Evolutionary conservation across 306 rosid species (phyloP), one percentile per base, ranked within the genome.

Genomic region (Comarum palustre): DNA sequence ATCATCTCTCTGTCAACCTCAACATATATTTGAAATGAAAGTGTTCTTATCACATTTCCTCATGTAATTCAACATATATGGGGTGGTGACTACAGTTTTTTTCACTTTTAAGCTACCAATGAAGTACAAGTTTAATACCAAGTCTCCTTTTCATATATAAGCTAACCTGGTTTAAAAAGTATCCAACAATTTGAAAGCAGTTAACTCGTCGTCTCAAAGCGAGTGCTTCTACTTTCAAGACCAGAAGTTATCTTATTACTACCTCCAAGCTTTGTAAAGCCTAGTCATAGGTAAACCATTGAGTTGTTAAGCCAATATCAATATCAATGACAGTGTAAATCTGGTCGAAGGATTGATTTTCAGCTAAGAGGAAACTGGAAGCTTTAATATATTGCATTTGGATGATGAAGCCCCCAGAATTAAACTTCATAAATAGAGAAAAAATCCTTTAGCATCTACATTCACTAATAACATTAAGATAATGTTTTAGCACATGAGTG

Each of bases 371-470:
- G 27, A 58, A 66, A 45, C 41, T 12, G 19, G 48, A 69, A 69
- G 64, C 70, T 36, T 11, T 25, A 54, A 38, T 11, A 60, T 19
- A n/a, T 20, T 47, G 32, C 42, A 32, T 25, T 48, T 57, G 7
- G 31, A 19, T 12, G 6, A 19, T 25, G 17, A 59, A 43, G 57
- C 66, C 39, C 41, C 29, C 27, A 25, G 54, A 71, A 13, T 42
- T 31, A 14, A 70, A 71, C 39, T 38, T 34, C 25, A 17, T 47
- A n/a, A 25, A 69, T 17, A 39, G 41, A 29, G 25, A 61, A 20
- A 62, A 31, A 62, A 51, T 77, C 59, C 66, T 51, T 38, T 8
- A 39, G 66, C 77, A 74, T 77, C 77, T 75, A 79, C 74, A 75
- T 51, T 76, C 74, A 72, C 77, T 80, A 68, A 66, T 55, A 61